Base-by-base conservation (phyloP, 2,329 filamentous ascomycete species). In the Fusarium hostae region DNA sequence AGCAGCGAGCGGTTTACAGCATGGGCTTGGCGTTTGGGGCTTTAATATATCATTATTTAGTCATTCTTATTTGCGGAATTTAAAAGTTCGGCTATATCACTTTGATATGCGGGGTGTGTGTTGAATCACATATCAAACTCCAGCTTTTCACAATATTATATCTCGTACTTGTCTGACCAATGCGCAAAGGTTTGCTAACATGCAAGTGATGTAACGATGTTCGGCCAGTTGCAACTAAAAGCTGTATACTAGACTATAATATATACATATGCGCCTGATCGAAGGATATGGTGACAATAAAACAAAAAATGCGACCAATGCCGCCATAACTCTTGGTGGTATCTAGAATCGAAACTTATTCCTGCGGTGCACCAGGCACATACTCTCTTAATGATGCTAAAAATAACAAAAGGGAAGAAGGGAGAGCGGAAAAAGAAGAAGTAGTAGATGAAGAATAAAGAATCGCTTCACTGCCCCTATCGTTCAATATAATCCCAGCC, bases 1-100 rank as follows among this genome's bases (percentile, higher is more conserved):
- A 54, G 45, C 30, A 67, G 50, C 57, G 59, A 71, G 65, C 56
- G 67, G 57, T 59, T 67, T 32, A 66, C 51, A 61, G 67, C 73
- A 75, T 76, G 66, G 62, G 59, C 64, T 54, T 59, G 74, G 75
- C 75, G 75, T 76, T 74, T 54, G 51, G 52, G 64, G 63, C 50
- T 61, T 61, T 26, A 43, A 45, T 52, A 26, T 18, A 63, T 68
- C 26, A 28, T 60, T 59, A 63, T 41, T 45, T 48, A 61, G 39
- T 43, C 37, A 47, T 41, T 39, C 28, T 35, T 22, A 13, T 40
- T 59, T 28, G 50, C 24, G 34, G n/a, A 15, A 44, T 35, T 30
- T 11, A 50, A 61, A 58, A 60, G 35, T 62, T 35, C 30, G 12
- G n/a, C 44, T 37, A 50, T 45, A 41, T 65, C 40, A n/a, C 9